A percentile compares a stretch with the other conserved stretches of the same genome.
These are phyloP conservation scores for Phytophthora pistaciae DNA, from an alignment of 352 stramenopile genomes.

Conservation along the genomic window DNA sequence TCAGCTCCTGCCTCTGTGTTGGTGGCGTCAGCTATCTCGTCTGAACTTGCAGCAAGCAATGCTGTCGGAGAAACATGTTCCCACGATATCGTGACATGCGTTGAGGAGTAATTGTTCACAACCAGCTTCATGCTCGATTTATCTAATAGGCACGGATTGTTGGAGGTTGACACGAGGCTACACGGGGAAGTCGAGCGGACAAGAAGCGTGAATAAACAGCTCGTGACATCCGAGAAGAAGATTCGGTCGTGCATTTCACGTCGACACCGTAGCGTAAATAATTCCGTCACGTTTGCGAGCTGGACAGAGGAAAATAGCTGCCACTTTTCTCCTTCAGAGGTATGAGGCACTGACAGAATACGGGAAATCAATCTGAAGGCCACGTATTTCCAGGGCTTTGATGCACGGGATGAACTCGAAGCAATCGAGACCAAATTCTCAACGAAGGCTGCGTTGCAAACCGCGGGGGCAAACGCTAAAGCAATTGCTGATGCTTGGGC, in stretches of 20 bases:
- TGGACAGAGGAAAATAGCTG: conserved; percentile 21
- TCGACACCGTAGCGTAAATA: conserved; percentile 39
- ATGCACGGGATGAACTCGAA: conserved; percentile 2
- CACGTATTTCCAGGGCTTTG: conserved; percentile 40
- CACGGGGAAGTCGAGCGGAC: conserved; percentile 2
- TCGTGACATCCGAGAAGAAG: conserved; percentile 48
- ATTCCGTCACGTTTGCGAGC: conserved; percentile 34
- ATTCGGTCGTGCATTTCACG: conserved; percentile 39
- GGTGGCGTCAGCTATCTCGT: background rate
- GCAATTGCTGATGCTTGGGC: background rate
- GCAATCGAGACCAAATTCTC: conserved; percentile 38
- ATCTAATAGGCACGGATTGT: background rate
- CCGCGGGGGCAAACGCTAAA: background rate
- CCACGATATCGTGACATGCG: conserved; percentile 46
- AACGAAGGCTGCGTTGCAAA: conserved; percentile 40
- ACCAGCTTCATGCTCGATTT: conserved; percentile 4
- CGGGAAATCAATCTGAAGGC: conserved; percentile 40
- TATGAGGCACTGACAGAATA: conserved; percentile 17
- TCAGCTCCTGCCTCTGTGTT: conserved; percentile 4
- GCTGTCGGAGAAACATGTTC: conserved; percentile 2
- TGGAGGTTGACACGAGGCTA: background rate
- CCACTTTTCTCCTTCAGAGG: background rate
- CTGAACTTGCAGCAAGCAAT: background rate
- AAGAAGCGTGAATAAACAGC: conserved; percentile 41
- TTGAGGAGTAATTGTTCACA: conserved; percentile 44